A percentile compares a stretch with the other conserved stretches of the same genome.
Evolutionary conservation across 148 eudicot species (phyloP).

Genomic region (Chenopodium suecicum): DNA sequence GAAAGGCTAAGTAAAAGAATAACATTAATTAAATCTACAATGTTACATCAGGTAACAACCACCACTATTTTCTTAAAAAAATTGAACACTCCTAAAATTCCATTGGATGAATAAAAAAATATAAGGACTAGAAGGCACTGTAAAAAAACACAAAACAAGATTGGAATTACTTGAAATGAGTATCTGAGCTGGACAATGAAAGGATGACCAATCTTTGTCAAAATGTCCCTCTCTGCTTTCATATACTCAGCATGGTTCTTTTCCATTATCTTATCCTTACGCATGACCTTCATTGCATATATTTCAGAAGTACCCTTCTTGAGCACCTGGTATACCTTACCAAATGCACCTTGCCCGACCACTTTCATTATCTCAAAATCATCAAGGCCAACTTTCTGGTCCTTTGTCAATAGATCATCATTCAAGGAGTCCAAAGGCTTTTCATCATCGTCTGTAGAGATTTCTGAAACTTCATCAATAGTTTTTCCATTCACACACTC

Average conservation of each 20-base stretch:
- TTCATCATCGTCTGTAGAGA: slow-evolving; percentile 26
- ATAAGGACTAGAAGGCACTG: not conserved
- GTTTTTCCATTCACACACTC: slow-evolving; percentile 28
- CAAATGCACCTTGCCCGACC: slow-evolving; percentile 92
- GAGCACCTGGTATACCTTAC: slow-evolving; percentile 81
- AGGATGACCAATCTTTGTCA: slow-evolving; percentile 84
- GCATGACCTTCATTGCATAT: slow-evolving; percentile 96
- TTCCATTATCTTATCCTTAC: slow-evolving; percentile 93
- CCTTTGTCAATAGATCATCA: slow-evolving; percentile 36
- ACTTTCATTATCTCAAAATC: slow-evolving; percentile 77
- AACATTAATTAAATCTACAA: slow-evolving; percentile 1
- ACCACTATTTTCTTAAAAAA: no score
- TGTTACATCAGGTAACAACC: not conserved
- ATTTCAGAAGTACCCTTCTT: slow-evolving; percentile 74
- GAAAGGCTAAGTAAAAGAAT: slow-evolving; percentile 9
- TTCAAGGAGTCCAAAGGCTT: slow-evolving; percentile 23
- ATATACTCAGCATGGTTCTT: slow-evolving; percentile 86
- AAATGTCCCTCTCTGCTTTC: slow-evolving; percentile 91
- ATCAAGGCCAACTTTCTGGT: slow-evolving; percentile 59
- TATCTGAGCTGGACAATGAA: slow-evolving; percentile 86
- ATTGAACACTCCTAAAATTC: not conserved
- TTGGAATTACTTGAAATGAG: slow-evolving; percentile 72
- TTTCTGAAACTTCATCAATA: slow-evolving; percentile 36
- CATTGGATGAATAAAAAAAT: not conserved
- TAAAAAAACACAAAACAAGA: not conserved